Evolutionary conservation across 345 rosid genomes (phyloP), one percentile per base, ranked within the genome.

Genomic region (Ceriops tagal): DNA sequence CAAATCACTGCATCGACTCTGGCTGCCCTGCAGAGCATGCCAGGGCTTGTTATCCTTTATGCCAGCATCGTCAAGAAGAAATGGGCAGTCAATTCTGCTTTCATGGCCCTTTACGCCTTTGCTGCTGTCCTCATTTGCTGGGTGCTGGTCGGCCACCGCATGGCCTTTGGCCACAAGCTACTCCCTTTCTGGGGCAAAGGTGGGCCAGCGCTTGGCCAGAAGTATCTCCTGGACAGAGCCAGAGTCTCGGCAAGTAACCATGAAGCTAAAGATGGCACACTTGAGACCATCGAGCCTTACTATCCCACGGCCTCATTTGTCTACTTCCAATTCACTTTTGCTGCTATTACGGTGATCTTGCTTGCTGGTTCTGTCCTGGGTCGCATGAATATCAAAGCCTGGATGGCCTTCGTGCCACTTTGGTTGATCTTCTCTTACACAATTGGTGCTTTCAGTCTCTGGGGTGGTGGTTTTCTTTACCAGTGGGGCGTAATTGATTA

Each of bases 91-190:
- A 73, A 78, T 62, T 73, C 78, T 20, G 78, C 78, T 0, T 73
- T 73, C 52, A 78, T 73, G 78, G 78, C 72, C 8, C 78, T 73
- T 53, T 73, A 73, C 43, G 75, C 66, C 66, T 70, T 73, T 30
- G 78, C 78, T 26, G 81, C 78, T 18, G 78, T 73, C 18, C 77
- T 78, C 21, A 65, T 72, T 35, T 73, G 78, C 66, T 78, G 81
- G 78, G 76, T 78, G 8, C 78, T 78, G 7, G 21, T 72, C 5
- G 57, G 62, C 20, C 73, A 57, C 37, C 70, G 73, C 20, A 61
- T 66, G 70, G 73, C 78, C 5, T 73, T 78, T 19, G 78, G 81
- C 27, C 62, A 78, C 11, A n/a, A 62, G 47, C 66, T 73, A 19
- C 62, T 78, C 0, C 78, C 78, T 18, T 70, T 66, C 19, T 70